Conservation (phyloP, 2,329 filamentous ascomycete species). For the Sclerotinia minor region DNA sequence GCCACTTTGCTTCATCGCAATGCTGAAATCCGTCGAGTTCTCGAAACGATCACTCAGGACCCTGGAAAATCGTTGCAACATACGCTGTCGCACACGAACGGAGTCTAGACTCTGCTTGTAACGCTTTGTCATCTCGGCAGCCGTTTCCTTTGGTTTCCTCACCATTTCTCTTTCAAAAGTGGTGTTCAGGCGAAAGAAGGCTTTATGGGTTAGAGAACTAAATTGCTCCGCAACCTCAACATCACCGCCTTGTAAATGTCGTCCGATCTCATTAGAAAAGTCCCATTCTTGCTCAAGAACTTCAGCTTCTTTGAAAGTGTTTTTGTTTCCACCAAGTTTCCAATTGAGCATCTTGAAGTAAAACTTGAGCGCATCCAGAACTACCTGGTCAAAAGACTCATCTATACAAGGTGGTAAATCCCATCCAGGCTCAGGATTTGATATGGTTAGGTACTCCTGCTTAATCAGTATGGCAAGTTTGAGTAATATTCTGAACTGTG, state of each 20-base stretch:
- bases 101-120: conserved; percentile 96
- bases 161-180: conserved; percentile 93
- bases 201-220: conserved; percentile 89
- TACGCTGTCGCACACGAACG: conserved; percentile 91
- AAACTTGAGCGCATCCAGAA: conserved; percentile 90
- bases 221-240: conserved; percentile 98
- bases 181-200: conserved; percentile 79
- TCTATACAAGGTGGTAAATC: conserved; percentile 94
- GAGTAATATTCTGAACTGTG: conserved; percentile 90
- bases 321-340: conserved; percentile 96
- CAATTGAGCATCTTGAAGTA: conserved; percentile 99
- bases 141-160: conserved; percentile 77
- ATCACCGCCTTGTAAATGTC: conserved; percentile 88
- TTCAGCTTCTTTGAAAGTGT: conserved; percentile 98
- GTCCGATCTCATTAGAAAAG: conserved; percentile 90
- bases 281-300: conserved; percentile 97
- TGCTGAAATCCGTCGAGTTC: conserved; percentile 92
- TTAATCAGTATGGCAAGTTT: conserved; percentile 93
- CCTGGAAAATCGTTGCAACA: conserved; percentile 91
- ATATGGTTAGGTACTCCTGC: conserved; percentile 79
- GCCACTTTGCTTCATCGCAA: conserved; percentile 68
- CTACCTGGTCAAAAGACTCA: conserved; percentile 89
- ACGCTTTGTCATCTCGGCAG: conserved; percentile 88
- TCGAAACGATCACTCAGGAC: conserved; percentile 92
- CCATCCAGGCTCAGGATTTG: conserved; percentile 87